Percentiles rank a stretch among this genome's conserved stretches.
phyloP scores from a whole-genome alignment of 441 rosid genomes.

The Kokia cookei region DNA sequence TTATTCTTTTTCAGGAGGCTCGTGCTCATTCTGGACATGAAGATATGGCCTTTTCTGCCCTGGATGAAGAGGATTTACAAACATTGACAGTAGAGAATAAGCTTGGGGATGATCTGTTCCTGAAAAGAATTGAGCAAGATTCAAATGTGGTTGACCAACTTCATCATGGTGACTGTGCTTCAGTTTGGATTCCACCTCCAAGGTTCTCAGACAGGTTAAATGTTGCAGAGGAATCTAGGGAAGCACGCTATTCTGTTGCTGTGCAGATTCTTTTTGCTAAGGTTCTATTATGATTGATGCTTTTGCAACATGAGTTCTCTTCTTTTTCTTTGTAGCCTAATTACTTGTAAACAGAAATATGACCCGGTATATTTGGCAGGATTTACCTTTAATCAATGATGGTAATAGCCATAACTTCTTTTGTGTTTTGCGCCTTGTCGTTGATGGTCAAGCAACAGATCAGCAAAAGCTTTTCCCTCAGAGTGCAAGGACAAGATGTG shows the following conservation, averaged over 20 bases:
- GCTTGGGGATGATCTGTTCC: constrained; percentile 81
- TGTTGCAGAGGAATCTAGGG: constrained; percentile 78
- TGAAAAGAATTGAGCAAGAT: constrained; percentile 74
- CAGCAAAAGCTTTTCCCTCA: constrained; percentile 96
- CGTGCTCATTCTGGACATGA: constrained; percentile 38
- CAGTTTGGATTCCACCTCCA: constrained; percentile 96
- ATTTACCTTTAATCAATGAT: constrained; percentile 74
- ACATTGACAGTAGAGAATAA: constrained; percentile 79
- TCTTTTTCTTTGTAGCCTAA: neutral
- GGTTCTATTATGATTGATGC: constrained; percentile 36
- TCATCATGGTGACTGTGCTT: constrained; percentile 46
- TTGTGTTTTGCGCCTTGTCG: constrained; percentile 84
- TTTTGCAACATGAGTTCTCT: neutral
- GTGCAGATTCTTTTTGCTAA: constrained; percentile 90
- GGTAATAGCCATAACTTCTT: constrained; percentile 90
- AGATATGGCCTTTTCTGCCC: constrained; percentile 71
- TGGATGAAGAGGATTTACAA: constrained; percentile 97
- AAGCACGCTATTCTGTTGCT: constrained; percentile 68
- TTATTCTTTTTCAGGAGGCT: constrained; percentile 50
- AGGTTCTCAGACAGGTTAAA: constrained; percentile 86
- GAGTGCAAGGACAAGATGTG: constrained; percentile 98
- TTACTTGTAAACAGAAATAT: constrained; percentile 7
- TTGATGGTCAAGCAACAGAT: constrained; percentile 75
- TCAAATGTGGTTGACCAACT: constrained; percentile 49
- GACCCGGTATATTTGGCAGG: constrained; percentile 44